A percentile compares a stretch with the other conserved stretches of the same genome.
Conservation (phyloP, 1,139 yeast species). For the Taphrina communis region DNA sequence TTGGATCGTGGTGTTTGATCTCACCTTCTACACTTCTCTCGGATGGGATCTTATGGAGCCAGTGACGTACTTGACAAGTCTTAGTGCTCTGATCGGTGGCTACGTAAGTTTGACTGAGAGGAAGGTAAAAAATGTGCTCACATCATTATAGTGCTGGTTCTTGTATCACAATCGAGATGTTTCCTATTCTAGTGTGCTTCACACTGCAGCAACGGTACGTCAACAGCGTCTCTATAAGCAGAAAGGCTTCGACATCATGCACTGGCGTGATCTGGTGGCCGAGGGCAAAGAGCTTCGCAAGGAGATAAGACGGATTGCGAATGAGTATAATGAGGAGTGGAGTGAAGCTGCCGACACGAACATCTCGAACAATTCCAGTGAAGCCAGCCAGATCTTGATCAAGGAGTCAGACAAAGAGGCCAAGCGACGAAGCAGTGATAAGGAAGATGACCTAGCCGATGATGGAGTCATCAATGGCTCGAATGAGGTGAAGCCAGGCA, state of each 20-base stretch:
- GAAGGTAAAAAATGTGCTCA: neutral
- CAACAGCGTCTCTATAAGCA: constrained; percentile 32
- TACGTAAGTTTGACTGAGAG: constrained; percentile 10
- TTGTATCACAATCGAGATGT: constrained; percentile 37
- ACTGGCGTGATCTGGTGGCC: constrained; percentile 36
- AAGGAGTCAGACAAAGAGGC: constrained; percentile 13
- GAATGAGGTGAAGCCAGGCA: constrained; percentile 22
- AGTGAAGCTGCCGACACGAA: constrained; percentile 13
- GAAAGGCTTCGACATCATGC: constrained; percentile 32
- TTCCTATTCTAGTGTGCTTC: constrained; percentile 29
- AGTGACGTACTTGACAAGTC: constrained; percentile 33
- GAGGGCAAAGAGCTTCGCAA: constrained; percentile 37
- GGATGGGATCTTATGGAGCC: constrained; percentile 42
- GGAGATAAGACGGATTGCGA: constrained; percentile 35
- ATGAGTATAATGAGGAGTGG: constrained; percentile 38
- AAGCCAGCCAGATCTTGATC: constrained; percentile 32
- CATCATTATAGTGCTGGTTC: constrained; percentile 19
- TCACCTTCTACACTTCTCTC: constrained; percentile 33
- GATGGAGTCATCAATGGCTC: constrained; percentile 36
- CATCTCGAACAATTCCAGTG: constrained; percentile 16
- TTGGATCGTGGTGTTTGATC: constrained; percentile 31
- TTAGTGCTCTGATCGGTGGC: constrained; percentile 33
- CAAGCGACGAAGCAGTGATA: constrained; percentile 8
- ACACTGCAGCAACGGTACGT: constrained; percentile 33
- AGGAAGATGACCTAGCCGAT: constrained; percentile 37